These are phyloP conservation scores for Golubevia pallescens DNA, from an alignment of 1,284 basidiomycete genomes.

Conservation along the genomic window DNA sequence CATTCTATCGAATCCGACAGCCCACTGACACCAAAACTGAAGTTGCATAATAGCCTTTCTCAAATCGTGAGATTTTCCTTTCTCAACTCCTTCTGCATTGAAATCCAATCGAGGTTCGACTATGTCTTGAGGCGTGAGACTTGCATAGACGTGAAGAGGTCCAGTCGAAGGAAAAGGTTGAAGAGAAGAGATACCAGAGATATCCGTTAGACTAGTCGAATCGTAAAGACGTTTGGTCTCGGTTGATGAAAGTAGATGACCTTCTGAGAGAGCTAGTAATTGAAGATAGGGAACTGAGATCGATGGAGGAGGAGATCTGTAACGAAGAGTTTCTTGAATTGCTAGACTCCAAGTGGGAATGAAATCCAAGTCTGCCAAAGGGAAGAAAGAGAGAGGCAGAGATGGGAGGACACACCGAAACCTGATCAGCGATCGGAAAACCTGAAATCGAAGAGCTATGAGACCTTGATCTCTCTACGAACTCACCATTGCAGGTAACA, in stretches of 20 bases:
- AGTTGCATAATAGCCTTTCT: slow-evolving; percentile 32
- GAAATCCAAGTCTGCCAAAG: slow-evolving; percentile 6
- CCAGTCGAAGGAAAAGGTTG: not conserved
- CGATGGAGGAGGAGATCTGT: slow-evolving; percentile 71
- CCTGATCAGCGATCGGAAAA: too few species aligned
- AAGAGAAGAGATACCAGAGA: not conserved
- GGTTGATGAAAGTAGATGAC: slow-evolving; percentile 54
- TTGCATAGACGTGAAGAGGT: not conserved
- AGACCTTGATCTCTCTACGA: not conserved
- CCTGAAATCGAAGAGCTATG: not conserved
- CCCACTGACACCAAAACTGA: slow-evolving; percentile 19
- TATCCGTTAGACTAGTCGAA: not conserved
- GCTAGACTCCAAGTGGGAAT: not conserved
- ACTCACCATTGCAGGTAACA: slow-evolving; percentile 45
- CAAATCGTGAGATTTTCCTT: slow-evolving; percentile 14
- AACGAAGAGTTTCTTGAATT: slow-evolving; percentile 66
- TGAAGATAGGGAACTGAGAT: slow-evolving; percentile 78
- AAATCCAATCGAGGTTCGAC: not conserved
- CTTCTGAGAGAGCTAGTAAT: slow-evolving; percentile 72
- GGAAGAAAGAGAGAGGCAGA: not conserved
- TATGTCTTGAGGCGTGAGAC: not conserved
- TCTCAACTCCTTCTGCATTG: not conserved
- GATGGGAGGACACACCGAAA: too few species aligned
- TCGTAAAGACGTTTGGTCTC: not conserved
- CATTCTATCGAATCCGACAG: not conserved